A percentile compares a stretch with the other conserved stretches of the same genome.
These are phyloP conservation scores for Blastobotrys malaysiensis DNA, from an alignment of 1,139 yeast genomes.

Conservation along the genomic window DNA sequence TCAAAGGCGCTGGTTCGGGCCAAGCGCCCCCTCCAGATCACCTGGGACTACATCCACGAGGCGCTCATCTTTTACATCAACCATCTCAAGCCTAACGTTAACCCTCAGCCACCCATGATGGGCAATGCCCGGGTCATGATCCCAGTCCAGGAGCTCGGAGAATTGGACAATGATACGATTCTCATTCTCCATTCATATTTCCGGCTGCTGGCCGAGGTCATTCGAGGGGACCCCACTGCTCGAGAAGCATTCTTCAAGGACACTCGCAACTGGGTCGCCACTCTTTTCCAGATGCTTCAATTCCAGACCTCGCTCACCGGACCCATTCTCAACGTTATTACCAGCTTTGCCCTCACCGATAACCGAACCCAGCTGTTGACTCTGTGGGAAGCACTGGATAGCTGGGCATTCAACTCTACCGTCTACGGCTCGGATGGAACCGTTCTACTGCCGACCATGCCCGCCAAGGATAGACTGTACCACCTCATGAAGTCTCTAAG, in stretches of 20 bases:
- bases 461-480: conserved; percentile 29
- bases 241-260: conserved; percentile 35
- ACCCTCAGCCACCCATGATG: conserved; percentile 9
- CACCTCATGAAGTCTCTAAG: conserved; percentile 27
- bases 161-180: conserved; percentile 76
- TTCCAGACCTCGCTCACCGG: conserved; percentile 52
- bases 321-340: conserved; percentile 46
- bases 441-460: conserved; percentile 20
- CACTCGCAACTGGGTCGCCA: conserved; percentile 26
- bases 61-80: conserved; percentile 52
- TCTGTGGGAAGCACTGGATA: conserved; percentile 68
- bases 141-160: conserved; percentile 33
- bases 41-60: conserved; percentile 57
- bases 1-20: conserved; percentile 7
- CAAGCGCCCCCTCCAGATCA: conserved; percentile 13
- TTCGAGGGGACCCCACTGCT: conserved; percentile 40
- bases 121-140: conserved; percentile 20
- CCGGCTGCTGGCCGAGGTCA: conserved; percentile 47
- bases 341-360: conserved; percentile 47
- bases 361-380: conserved; percentile 40
- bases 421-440: conserved; percentile 27
- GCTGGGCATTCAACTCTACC: conserved; percentile 55
- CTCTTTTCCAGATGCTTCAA: conserved; percentile 44
- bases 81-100: conserved; percentile 35
- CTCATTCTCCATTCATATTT: conserved; percentile 70